Evolutionary conservation across 352 stramenopile genomes (phyloP).

Genomic region (Blastocystis sp.): DNA sequence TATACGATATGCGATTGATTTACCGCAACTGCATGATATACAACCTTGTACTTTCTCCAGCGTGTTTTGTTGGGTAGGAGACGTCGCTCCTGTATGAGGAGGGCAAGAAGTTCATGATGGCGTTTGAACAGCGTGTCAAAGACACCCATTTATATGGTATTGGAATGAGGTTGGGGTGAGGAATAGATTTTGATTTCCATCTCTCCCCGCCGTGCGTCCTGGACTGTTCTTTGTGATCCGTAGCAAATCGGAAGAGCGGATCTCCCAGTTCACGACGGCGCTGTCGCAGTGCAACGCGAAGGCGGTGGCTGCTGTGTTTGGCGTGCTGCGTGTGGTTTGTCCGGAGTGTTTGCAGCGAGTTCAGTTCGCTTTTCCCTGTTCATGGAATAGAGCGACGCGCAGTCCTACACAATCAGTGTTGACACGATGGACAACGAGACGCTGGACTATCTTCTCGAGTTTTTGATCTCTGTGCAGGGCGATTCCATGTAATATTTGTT

Average conservation of each 20-base stretch:
- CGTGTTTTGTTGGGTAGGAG: neutral
- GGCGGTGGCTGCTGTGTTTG: neutral
- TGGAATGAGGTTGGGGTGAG: neutral
- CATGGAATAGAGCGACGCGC: slow-evolving; percentile 30
- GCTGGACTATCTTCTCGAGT: slow-evolving; percentile 58
- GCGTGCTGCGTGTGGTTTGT: neutral
- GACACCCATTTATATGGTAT: slow-evolving; percentile 28
- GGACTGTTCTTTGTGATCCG: neutral
- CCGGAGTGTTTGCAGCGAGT: slow-evolving; percentile 34
- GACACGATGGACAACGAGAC: slow-evolving; percentile 1
- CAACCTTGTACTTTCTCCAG: neutral
- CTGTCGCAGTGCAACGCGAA: neutral
- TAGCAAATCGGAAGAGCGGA: slow-evolving; percentile 37
- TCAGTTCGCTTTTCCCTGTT: neutral
- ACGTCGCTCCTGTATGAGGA: slow-evolving; percentile 14
- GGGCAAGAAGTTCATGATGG: slow-evolving; percentile 30
- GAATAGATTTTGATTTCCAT: slow-evolving; percentile 49
- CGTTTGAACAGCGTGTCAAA: slow-evolving; percentile 36
- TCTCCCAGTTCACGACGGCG: slow-evolving; percentile 4
- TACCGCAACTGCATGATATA: slow-evolving; percentile 62
- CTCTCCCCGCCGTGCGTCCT: neutral
- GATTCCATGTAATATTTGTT: neutral
- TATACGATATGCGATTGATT: slow-evolving; percentile 53
- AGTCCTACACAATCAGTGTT: neutral
- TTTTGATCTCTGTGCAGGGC: slow-evolving; percentile 12